Evolutionary conservation across 192 early-diverging fungal genomes (phyloP).

Genomic region (Entophlyctis luteolus): DNA sequence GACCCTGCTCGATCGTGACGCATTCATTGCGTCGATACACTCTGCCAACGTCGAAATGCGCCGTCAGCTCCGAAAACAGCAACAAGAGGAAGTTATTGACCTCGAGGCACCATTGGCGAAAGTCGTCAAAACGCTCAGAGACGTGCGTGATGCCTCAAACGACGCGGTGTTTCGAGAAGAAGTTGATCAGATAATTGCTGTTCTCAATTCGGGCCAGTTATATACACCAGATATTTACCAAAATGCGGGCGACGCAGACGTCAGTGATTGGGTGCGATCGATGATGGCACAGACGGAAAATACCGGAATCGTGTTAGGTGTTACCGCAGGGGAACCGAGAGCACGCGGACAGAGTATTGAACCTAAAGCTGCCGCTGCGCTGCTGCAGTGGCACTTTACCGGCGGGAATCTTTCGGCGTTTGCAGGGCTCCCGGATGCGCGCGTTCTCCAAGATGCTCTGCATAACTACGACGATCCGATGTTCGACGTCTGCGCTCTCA

Average conservation of each 20-base stretch:
- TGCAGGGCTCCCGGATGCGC: not conserved
- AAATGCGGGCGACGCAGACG: conserved; percentile 37
- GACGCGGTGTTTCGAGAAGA: conserved; percentile 27
- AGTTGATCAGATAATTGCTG: conserved; percentile 32
- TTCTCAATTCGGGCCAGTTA: conserved; percentile 39
- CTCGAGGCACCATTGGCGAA: conserved; percentile 40
- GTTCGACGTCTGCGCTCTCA: conserved; percentile 31
- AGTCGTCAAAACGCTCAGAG: conserved; percentile 35
- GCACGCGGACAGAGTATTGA: too few species aligned
- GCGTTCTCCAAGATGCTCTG: not conserved
- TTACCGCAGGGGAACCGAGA: not conserved
- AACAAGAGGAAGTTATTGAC: conserved; percentile 33
- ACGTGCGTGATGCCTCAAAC: conserved; percentile 27
- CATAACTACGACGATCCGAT: conserved; percentile 21
- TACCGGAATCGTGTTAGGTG: not conserved
- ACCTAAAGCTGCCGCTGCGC: not conserved
- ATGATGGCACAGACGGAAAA: conserved; percentile 26
- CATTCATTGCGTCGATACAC: conserved; percentile 32
- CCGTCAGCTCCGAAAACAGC: conserved; percentile 29
- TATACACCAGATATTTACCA: conserved; percentile 40
- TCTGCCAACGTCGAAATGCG: conserved; percentile 35
- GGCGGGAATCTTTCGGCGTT: not conserved
- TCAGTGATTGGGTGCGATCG: conserved; percentile 39
- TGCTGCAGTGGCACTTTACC: not conserved
- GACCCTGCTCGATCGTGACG: conserved; percentile 40